Conservation (phyloP, 2,329 filamentous ascomycete species). For the Sarocladiaceae sp. region DNA sequence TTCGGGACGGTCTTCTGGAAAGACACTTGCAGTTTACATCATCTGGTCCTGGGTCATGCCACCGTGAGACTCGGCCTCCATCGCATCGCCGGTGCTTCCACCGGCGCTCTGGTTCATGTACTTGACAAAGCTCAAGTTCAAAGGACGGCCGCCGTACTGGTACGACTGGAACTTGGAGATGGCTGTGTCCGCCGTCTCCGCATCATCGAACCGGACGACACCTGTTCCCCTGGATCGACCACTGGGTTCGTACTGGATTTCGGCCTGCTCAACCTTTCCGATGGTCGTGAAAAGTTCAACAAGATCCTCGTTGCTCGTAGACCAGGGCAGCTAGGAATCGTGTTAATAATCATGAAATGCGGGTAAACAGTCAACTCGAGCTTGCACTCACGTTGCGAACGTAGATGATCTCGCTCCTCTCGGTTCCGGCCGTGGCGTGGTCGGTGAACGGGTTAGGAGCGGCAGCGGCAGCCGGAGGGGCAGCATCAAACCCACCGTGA, state of each 20-base stretch:
- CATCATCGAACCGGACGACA: constrained; percentile 86
- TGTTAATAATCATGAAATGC: neutral
- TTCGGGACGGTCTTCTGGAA: no score
- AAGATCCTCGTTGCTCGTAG: constrained; percentile 95
- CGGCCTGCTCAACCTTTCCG: constrained; percentile 95
- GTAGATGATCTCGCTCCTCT: constrained; percentile 79
- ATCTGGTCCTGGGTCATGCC: constrained; percentile 96
- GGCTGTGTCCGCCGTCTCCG: constrained; percentile 82
- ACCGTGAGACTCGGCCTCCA: constrained; percentile 73
- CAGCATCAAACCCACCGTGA: constrained; percentile 41
- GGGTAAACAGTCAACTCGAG: neutral
- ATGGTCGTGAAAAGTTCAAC: constrained; percentile 97
- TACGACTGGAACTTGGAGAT: constrained; percentile 98
- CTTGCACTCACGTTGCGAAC: constrained; percentile 80
- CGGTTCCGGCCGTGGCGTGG: constrained; percentile 78
- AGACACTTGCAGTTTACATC: no score
- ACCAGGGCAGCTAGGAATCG: constrained; percentile 79
- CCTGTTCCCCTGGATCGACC: constrained; percentile 91
- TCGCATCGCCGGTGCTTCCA: constrained; percentile 48
- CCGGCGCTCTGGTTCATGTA: constrained; percentile 71
- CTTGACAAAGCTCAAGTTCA: constrained; percentile 90
- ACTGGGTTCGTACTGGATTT: constrained; percentile 97
- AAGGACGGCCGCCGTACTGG: constrained; percentile 89
- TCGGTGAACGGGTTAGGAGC: constrained; percentile 91
- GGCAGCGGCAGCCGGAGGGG: constrained; percentile 36